A percentile compares a stretch with the other conserved stretches of the same genome.
These are phyloP conservation scores for Globisporangium spiculum DNA, from an alignment of 352 stramenopile species.

Conservation along the genomic window DNA sequence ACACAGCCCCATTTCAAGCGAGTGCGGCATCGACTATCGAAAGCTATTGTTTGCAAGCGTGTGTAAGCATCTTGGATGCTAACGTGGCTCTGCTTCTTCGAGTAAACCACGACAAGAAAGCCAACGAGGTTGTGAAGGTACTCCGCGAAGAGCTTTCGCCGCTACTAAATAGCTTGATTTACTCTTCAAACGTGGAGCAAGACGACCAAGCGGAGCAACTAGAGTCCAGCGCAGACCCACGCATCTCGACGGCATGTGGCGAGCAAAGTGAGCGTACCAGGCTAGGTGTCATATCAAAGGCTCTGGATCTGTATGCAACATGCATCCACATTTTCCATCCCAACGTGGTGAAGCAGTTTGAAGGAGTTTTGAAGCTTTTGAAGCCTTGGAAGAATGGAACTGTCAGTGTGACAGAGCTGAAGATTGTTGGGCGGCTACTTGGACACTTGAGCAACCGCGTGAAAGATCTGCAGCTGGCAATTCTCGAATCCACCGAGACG, in stretches of 20 bases:
- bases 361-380: constrained; percentile 40
- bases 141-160: constrained; percentile 23
- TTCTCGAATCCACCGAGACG: constrained; percentile 17
- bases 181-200: constrained; percentile 20
- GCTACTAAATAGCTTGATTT: constrained; percentile 36
- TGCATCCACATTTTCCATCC: constrained; percentile 50
- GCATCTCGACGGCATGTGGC: not conserved
- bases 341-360: constrained; percentile 44
- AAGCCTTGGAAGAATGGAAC: constrained; percentile 30
- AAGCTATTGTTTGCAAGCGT: constrained; percentile 38
- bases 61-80: constrained; percentile 40
- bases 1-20: constrained; percentile 30
- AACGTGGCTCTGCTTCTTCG: constrained; percentile 32
- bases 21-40: constrained; percentile 19
- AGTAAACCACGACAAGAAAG: constrained; percentile 7
- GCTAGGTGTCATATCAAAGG: constrained; percentile 28
- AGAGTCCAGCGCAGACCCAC: not conserved
- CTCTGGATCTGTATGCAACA: constrained; percentile 49
- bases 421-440: constrained; percentile 43
- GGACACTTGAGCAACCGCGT: constrained; percentile 34
- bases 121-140: constrained; percentile 20
- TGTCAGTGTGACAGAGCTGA: constrained; percentile 34
- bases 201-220: not conserved
- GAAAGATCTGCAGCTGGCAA: constrained; percentile 30
- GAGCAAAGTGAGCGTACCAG: constrained; percentile 17